Conservation (phyloP, 345 rosid genomes). For the Acer yangbiense region DNA sequence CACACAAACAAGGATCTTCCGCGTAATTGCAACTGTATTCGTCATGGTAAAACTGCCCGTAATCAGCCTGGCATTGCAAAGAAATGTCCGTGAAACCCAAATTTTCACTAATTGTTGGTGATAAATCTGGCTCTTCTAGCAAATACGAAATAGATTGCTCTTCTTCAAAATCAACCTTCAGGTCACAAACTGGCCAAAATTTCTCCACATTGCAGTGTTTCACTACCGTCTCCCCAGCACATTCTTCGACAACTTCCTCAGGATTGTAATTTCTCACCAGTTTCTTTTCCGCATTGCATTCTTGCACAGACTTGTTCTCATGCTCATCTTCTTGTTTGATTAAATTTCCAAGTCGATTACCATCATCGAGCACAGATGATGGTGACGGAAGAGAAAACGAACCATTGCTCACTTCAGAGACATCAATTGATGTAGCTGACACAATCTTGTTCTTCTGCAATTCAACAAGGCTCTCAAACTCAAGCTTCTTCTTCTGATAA, state of each 20-base stretch:
- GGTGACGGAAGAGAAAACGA: constrained; percentile 39
- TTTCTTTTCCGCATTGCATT: not conserved
- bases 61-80: constrained; percentile 1
- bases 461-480: constrained; percentile 31
- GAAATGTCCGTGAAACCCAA: constrained; percentile 2
- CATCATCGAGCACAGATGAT: constrained; percentile 47
- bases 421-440: not conserved
- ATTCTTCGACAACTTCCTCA: not conserved
- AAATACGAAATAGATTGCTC: constrained; percentile 18
- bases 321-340: not conserved
- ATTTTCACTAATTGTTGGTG: constrained; percentile 17
- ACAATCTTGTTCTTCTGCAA: constrained; percentile 18
- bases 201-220: not conserved
- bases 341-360: not conserved
- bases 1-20: constrained; percentile 4
- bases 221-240: not conserved
- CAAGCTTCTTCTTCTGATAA: constrained; percentile 40
- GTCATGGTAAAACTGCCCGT: constrained; percentile 7
- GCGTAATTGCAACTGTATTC: not conserved
- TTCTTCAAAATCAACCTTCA: constrained; percentile 7
- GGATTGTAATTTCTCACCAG: not conserved
- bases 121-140: constrained; percentile 16
- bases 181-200: not conserved
- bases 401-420: constrained; percentile 7
- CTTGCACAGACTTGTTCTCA: constrained; percentile 11